A percentile compares a stretch with the other conserved stretches of the same genome.
Conservation (phyloP, 2,329 filamentous ascomycete species). For the Parastagonospora nodorum region DNA sequence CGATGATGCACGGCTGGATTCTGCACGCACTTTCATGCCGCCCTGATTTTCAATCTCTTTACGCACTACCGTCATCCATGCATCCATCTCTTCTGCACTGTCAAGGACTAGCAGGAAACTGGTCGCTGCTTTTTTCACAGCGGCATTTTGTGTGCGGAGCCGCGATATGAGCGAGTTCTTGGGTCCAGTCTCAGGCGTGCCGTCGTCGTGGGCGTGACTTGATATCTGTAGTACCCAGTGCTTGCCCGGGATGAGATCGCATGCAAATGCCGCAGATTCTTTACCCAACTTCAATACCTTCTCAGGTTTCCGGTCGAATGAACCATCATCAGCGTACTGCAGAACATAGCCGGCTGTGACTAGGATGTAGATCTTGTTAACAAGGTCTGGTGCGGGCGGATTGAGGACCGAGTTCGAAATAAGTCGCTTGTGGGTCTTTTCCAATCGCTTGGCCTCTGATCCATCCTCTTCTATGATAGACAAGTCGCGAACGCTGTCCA, state of each 20-base stretch:
- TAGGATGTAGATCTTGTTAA: conserved; percentile 73
- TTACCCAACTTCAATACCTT: conserved; percentile 73
- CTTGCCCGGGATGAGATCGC: conserved; percentile 76
- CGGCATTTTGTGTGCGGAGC: conserved; percentile 63
- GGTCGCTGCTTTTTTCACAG: conserved; percentile 60
- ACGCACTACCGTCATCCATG: conserved; percentile 72
- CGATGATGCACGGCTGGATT: conserved; percentile 33
- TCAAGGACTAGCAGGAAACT: conserved; percentile 76
- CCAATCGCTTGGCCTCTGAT: conserved; percentile 38
- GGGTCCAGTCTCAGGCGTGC: conserved; percentile 46
- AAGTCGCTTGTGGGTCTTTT: conserved; percentile 51
- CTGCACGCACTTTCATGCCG: conserved; percentile 60
- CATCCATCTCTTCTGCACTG: conserved; percentile 73
- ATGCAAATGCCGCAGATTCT: conserved; percentile 78
- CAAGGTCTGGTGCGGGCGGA: conserved; percentile 66
- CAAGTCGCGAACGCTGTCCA: conserved; percentile 44
- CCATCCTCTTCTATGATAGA: conserved; percentile 33
- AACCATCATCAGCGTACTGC: conserved; percentile 74
- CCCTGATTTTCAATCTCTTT: conserved; percentile 72
- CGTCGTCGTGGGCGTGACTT: conserved; percentile 66
- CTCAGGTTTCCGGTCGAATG: conserved; percentile 74
- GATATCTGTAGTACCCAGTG: conserved; percentile 82
- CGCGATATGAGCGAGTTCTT: conserved; percentile 69
- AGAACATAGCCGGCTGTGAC: conserved; percentile 73
- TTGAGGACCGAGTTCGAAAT: conserved; percentile 47